A percentile compares a stretch with the other conserved stretches of the same genome.
Conservation (phyloP, 345 rosid species). For the Arabidopsis arenosa region DNA sequence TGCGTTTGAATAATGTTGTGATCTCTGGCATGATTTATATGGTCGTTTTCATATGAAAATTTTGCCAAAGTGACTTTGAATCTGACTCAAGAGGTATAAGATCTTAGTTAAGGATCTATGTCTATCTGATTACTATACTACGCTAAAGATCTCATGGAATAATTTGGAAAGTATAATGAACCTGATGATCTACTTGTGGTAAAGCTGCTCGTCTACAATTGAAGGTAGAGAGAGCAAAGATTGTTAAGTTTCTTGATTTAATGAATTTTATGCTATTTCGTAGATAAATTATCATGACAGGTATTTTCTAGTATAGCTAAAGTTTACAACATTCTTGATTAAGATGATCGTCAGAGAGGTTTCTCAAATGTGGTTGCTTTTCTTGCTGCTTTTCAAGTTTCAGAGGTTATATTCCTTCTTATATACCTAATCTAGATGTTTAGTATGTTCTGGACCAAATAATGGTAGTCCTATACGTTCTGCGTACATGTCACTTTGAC, state of each 20-base stretch:
- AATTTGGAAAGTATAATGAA: neutral
- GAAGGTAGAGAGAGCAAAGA: neutral
- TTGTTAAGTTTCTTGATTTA: neutral
- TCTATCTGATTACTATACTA: neutral
- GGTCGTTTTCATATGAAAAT: neutral
- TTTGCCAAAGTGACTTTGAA: neutral
- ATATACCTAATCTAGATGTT: too few relatives aligned
- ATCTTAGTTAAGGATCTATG: neutral
- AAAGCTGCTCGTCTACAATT: neutral
- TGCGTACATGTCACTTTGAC: too few relatives aligned
- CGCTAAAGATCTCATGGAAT: neutral
- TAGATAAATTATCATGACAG: neutral
- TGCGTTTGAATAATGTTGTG: neutral
- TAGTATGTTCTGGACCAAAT: too few relatives aligned
- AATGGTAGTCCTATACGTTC: too few relatives aligned
- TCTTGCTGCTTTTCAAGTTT: neutral
- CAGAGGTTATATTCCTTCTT: too few relatives aligned
- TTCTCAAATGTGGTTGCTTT: neutral
- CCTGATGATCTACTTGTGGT: neutral
- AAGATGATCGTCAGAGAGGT: neutral
- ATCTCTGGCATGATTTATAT: neutral
- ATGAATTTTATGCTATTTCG: neutral
- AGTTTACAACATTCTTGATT: neutral
- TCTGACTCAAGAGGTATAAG: neutral
- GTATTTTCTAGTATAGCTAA: neutral